Conservation (phyloP, 495 filamentous ascomycete species). For the Aspergillus sclerotioniger region DNA sequence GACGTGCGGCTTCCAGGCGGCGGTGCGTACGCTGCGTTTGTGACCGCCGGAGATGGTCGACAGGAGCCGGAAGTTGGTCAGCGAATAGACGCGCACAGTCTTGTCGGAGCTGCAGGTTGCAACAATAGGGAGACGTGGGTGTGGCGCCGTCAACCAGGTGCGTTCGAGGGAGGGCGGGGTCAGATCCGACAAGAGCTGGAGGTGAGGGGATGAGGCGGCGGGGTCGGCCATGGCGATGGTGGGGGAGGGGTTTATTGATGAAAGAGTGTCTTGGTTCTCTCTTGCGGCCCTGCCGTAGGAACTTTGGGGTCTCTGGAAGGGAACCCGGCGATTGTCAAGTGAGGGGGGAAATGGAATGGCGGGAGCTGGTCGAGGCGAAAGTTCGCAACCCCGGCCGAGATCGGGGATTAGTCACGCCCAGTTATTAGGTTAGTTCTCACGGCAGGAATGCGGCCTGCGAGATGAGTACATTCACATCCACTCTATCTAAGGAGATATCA, state of each 20-base stretch:
- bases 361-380: not conserved
- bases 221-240: constrained; percentile 8
- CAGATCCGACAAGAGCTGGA: constrained; percentile 31
- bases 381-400: not conserved
- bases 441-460: no score
- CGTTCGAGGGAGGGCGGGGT: constrained; percentile 68
- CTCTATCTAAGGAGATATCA: no score
- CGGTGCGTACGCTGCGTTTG: constrained; percentile 75
- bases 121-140: constrained; percentile 82
- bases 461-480: no score
- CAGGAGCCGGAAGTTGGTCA: constrained; percentile 72
- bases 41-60: constrained; percentile 83
- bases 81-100: constrained; percentile 82
- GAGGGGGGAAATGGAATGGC: not conserved
- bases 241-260: not conserved
- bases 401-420: not conserved
- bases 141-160: constrained; percentile 80
- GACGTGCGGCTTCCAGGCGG: constrained; percentile 78
- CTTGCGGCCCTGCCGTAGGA: not conserved
- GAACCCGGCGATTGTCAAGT: not conserved
- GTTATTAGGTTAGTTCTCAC: no score
- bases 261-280: not conserved
- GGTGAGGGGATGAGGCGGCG: constrained; percentile 17
- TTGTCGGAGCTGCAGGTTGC: constrained; percentile 86
- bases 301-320: constrained; percentile 4